These are phyloP conservation scores for Sporothrix schenckii DNA, from an alignment of 2,329 filamentous ascomycete species.

Conservation along the genomic window DNA sequence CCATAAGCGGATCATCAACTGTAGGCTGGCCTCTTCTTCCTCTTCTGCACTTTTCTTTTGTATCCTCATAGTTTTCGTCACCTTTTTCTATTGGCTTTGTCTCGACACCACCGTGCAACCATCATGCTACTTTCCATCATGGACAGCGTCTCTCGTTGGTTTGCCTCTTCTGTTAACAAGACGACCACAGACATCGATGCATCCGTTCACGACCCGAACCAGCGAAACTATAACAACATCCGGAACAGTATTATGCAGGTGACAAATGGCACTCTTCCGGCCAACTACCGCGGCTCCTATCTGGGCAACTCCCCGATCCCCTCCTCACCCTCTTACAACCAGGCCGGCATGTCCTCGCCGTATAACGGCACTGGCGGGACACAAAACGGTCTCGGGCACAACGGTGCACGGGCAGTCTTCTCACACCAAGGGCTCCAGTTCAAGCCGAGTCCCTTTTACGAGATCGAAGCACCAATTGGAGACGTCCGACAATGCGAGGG, in stretches of 20 bases:
- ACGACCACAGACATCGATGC: slow-evolving; percentile 33
- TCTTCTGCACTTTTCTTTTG: background rate
- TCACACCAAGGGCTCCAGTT: slow-evolving; percentile 43
- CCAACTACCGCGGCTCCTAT: slow-evolving; percentile 23
- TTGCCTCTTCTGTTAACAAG: background rate
- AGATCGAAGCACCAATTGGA: slow-evolving; percentile 66
- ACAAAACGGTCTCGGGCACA: background rate
- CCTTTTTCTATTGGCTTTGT: background rate
- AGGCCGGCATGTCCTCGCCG: slow-evolving; percentile 25
- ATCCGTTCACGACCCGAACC: slow-evolving; percentile 31
- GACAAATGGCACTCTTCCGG: background rate
- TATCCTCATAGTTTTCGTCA: background rate
- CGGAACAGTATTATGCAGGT: slow-evolving; percentile 29
- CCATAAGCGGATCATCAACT: slow-evolving; percentile 73
- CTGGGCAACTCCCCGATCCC: slow-evolving; percentile 20
- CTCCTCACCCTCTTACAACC: slow-evolving; percentile 29
- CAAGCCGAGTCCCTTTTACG: slow-evolving; percentile 85
- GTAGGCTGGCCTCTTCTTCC: slow-evolving; percentile 58
- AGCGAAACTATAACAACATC: slow-evolving; percentile 29
- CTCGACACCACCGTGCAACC: background rate
- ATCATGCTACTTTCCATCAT: background rate
- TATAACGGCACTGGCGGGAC: slow-evolving; percentile 20
- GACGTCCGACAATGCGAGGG: slow-evolving; percentile 70
- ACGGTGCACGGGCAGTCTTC: background rate
- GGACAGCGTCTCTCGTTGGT: background rate